Evolutionary conservation across 352 stramenopile species (phyloP), one percentile per base, ranked within the genome.

Genomic region (Pythium oligandrum): DNA sequence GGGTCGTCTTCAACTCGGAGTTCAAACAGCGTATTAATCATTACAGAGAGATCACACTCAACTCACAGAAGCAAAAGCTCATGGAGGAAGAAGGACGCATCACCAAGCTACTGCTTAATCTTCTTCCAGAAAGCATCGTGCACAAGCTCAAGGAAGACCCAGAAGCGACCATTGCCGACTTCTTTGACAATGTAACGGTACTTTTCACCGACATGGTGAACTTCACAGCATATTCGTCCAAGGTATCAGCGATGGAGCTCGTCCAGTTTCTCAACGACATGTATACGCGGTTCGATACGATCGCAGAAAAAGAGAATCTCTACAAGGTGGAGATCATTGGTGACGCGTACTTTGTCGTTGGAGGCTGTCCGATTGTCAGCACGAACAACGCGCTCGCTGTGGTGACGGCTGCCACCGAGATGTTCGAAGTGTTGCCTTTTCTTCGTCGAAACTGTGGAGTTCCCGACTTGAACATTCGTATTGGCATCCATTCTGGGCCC

Each of bases 311-410:
- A 38, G 81, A 94, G 56, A 80, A 81, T 39, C 70, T 96, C 2
- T 90, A 96, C 71, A 96, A 96, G 58, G 82, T 96, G 6, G 85
- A 96, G 61, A 96, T 93, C 52, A 90, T 96, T 26, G 87, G 82
- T 17, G 78, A 94, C 57, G 85, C 86, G 7, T 96, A 96, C 61
- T 86, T 88, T 48, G 84, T 96, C 26, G 87, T 80, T 38, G 79
- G 74, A 32, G 76, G 68, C 30, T 93, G 69, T 57, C 81, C 70
- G 44, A 88, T 78, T 33, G 82, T 75, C 39, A 83, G 62, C 50
- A 57, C 53, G 9, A 80, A 73, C 62, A 91, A 80, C 65, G 91
- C 78, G 2, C 52, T 89, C 10, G 70, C 78, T 2, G 82, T 89
- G 1, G 83, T 91, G 51, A 82, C 79, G 37, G 78, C 83, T 4